Evolutionary conservation across 163 green algal species (phyloP).

Genomic region (Scenedesmus sp.): DNA sequence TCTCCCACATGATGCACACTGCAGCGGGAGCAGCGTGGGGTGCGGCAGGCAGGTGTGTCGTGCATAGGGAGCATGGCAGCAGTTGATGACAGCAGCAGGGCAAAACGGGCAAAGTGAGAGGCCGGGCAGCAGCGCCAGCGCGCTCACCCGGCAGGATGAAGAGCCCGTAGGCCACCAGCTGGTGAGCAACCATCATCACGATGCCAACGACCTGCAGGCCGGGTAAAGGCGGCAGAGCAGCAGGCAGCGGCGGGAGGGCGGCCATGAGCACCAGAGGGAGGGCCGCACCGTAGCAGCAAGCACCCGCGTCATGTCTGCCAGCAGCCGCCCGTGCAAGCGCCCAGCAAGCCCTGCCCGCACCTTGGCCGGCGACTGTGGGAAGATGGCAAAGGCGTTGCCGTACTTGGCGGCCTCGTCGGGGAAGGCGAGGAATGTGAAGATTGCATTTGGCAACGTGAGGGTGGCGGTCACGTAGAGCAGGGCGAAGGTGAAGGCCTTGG

Average conservation of each 20-base stretch:
- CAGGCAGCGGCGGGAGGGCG: no score
- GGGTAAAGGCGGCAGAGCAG: no score
- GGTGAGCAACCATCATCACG: constrained; percentile 38
- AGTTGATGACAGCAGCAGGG: neutral
- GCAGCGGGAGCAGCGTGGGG: neutral
- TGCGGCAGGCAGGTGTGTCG: neutral
- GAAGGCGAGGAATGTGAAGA: constrained; percentile 39
- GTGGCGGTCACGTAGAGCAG: constrained; percentile 22
- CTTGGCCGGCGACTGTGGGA: neutral
- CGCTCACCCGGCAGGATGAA: no score
- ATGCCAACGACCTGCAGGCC: constrained; percentile 20
- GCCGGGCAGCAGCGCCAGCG: neutral
- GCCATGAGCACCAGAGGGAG: no score
- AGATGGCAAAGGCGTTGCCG: constrained; percentile 15
- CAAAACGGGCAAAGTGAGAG: neutral
- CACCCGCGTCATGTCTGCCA: no score
- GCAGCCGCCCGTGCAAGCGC: no score
- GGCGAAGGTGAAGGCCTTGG: no score
- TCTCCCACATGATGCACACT: constrained; percentile 44
- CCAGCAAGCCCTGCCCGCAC: neutral
- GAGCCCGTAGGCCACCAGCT: constrained; percentile 28
- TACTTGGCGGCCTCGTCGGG: constrained; percentile 19
- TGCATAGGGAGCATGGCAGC: neutral
- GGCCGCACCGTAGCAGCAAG: no score
- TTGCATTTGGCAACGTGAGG: constrained; percentile 33